Evolutionary conservation across 2,329 filamentous ascomycete genomes (phyloP).

Genomic region (Fusarium concolor): DNA sequence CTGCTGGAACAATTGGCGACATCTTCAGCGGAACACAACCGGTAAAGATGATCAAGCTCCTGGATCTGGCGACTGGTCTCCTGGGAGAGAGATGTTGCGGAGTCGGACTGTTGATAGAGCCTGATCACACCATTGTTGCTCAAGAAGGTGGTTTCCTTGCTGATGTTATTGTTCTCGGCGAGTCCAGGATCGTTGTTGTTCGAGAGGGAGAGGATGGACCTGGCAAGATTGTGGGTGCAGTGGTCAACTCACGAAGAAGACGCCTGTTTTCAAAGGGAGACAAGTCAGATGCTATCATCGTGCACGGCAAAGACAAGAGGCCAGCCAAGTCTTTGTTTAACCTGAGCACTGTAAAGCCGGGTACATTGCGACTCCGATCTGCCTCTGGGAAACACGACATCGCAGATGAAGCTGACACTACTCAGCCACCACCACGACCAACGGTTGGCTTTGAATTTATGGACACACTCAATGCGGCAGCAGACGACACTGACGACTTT

Average conservation of each 20-base stretch:
- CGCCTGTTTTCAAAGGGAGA: constrained; percentile 54
- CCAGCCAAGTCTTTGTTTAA: constrained; percentile 60
- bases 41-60: constrained; percentile 66
- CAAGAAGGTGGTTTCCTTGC: constrained; percentile 60
- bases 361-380: constrained; percentile 50
- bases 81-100: constrained; percentile 68
- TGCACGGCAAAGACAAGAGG: constrained; percentile 59
- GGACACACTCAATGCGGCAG: constrained; percentile 63
- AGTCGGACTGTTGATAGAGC: constrained; percentile 59
- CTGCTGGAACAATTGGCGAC: constrained; percentile 63
- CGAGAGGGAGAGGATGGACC: constrained; percentile 64
- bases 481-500: constrained; percentile 63
- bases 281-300: constrained; percentile 65
- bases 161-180: constrained; percentile 66
- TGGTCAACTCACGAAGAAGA: constrained; percentile 50
- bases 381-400: constrained; percentile 45
- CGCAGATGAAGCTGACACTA: constrained; percentile 34
- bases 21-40: constrained; percentile 67
- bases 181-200: constrained; percentile 66
- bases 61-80: constrained; percentile 64
- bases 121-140: constrained; percentile 37
- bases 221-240: constrained; percentile 57
- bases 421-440: constrained; percentile 47
- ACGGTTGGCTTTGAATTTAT: constrained; percentile 62
- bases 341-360: constrained; percentile 59